phyloP scores from a whole-genome alignment of 23 red algal species.

The Gracilariopsis chorda region DNA sequence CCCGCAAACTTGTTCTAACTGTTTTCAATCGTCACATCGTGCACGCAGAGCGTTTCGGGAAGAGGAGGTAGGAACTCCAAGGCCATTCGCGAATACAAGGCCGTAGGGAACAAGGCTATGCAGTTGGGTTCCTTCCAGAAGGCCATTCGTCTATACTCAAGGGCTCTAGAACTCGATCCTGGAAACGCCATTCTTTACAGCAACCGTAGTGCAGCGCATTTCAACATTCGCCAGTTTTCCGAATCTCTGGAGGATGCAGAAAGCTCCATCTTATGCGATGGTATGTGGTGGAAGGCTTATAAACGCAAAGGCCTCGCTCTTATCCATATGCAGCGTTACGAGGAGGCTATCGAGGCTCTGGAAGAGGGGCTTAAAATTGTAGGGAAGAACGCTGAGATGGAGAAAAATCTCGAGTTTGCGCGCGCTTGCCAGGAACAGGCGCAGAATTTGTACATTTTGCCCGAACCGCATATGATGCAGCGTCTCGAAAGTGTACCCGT shows the following conservation, averaged over 20 bases:
- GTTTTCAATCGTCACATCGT: background rate
- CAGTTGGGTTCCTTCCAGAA: slow-evolving; percentile 69
- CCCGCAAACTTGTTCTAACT: too few species aligned
- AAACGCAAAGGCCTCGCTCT: slow-evolving; percentile 84
- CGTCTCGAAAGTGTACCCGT: slow-evolving; percentile 85
- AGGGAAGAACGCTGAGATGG: slow-evolving; percentile 72
- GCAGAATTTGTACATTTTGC: slow-evolving; percentile 92
- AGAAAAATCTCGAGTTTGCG: slow-evolving; percentile 75
- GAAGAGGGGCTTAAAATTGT: slow-evolving; percentile 71
- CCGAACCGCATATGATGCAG: slow-evolving; percentile 84
- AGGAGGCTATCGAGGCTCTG: slow-evolving; percentile 82
- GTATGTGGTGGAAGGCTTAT: slow-evolving; percentile 94
- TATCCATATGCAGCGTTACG: slow-evolving; percentile 83
- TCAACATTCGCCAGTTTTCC: slow-evolving; percentile 65
- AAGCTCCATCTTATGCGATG: slow-evolving; percentile 69
- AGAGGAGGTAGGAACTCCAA: slow-evolving; percentile 49
- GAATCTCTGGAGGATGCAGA: slow-evolving; percentile 90
- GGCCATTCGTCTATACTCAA: slow-evolving; percentile 74
- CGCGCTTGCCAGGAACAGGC: slow-evolving; percentile 76
- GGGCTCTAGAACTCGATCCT: slow-evolving; percentile 76
- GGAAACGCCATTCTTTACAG: slow-evolving; percentile 79
- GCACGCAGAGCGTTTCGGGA: slow-evolving; percentile 23
- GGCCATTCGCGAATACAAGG: slow-evolving; percentile 79
- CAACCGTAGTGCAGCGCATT: slow-evolving; percentile 90
- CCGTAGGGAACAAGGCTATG: slow-evolving; percentile 78